phyloP scores from a whole-genome alignment of 192 early-diverging fungal species.

The Lobosporangium transversale region DNA sequence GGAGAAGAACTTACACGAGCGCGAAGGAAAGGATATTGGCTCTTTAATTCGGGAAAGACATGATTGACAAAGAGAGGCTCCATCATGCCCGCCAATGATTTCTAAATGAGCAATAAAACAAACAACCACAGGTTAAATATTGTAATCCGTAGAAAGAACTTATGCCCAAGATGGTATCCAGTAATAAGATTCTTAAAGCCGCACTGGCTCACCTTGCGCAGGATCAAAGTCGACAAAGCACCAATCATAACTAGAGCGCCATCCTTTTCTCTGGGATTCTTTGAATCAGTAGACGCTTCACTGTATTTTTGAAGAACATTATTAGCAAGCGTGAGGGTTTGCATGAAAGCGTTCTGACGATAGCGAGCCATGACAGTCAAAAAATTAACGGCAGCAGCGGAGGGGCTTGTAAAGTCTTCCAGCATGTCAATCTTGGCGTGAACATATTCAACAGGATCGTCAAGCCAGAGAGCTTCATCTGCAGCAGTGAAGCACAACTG shows the following conservation, averaged over 20 bases:
- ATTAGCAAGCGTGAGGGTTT: constrained; percentile 85
- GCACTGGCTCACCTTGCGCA: constrained; percentile 58
- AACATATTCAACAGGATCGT: constrained; percentile 94
- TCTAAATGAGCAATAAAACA: not conserved
- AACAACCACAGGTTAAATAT: not conserved
- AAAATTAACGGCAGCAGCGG: constrained; percentile 77
- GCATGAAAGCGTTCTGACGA: constrained; percentile 84
- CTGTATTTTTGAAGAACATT: constrained; percentile 73
- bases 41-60: constrained; percentile 93
- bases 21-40: constrained; percentile 82
- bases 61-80: constrained; percentile 86
- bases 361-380: constrained; percentile 82
- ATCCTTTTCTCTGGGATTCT: constrained; percentile 84
- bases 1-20: constrained; percentile 72
- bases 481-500: constrained; percentile 87
- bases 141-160: not conserved
- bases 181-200: no score
- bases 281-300: constrained; percentile 71
- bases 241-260: constrained; percentile 92
- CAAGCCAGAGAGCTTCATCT: constrained; percentile 91
- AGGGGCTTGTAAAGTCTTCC: constrained; percentile 88
- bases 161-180: no score
- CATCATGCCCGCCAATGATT: constrained; percentile 75
- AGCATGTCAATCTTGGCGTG: constrained; percentile 75
- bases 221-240: constrained; percentile 70